Evolutionary conservation across 2,329 filamentous ascomycete genomes (phyloP), one percentile per base, ranked within the genome.

Genomic region (Beauveria varroae): DNA sequence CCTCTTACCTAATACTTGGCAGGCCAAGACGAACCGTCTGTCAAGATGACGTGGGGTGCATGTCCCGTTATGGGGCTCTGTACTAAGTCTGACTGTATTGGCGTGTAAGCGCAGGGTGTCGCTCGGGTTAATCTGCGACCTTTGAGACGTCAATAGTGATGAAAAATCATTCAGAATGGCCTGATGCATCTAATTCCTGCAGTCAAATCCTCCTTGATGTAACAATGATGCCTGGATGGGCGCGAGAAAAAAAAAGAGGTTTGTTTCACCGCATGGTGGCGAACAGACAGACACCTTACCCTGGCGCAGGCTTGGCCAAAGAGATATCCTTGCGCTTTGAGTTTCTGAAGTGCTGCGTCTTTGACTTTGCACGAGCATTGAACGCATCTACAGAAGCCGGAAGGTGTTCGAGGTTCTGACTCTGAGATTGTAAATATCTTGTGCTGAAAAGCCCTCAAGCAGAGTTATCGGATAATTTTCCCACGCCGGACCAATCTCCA

Each of bases 21-120:
- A 24, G 34, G 58, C 58, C 58, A 61, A 61, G 58, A 61, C 58
- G 51, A 54, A 50, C 43, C 49, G 43, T 46, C 24, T 34, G 50
- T 41, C 30, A 49, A 41, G 41, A 56, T 62, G 60, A 62, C 60
- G 60, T 62, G 53, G 54, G 60, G 52, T 62, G 60, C 60, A 57
- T 46, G 28, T 8, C 37, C 37, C 12, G 22, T n/a, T 24, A 50
- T 37, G 60, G 60, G 53, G 52, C 53, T 20, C 41, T 56, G 53
- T 62, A 52, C 60, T 62, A 62, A 62, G 44, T 37, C 60, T 62
- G 60, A 62, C 60, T 62, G 54, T 56, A 52, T 55, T 49, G 41
- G 34, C 44, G 58, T 61, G 50, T 61, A 61, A 62, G 54, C 46
- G 7, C 22, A 52, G 52, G 37, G 41, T 57, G 7, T 47, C 34